phyloP scores from a whole-genome alignment of 1,284 basidiomycete genomes.

The Moesziomyces sp. region DNA sequence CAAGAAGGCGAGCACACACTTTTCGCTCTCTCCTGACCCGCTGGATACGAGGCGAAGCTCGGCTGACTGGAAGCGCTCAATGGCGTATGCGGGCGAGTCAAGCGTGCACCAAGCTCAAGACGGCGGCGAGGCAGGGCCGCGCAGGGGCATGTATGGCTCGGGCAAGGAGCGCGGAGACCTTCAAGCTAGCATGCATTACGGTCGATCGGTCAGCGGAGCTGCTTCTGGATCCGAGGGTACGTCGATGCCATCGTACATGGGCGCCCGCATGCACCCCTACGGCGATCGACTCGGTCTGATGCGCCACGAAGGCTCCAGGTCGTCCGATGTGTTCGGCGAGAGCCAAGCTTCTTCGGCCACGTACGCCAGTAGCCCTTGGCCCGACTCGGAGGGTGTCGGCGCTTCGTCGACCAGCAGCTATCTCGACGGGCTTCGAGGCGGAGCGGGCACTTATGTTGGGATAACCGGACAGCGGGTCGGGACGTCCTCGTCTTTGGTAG shows the following conservation, averaged over 20 bases:
- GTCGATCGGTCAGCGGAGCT: conserved; percentile 12
- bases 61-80: conserved; percentile 9
- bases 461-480: conserved; percentile 1
- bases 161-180: conserved; percentile 17
- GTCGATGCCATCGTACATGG: conserved; percentile 10
- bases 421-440: conserved; percentile 13
- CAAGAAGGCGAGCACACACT: not conserved
- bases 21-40: not conserved
- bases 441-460: not conserved
- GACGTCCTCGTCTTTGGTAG: conserved; percentile 4
- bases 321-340: conserved; percentile 10
- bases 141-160: conserved; percentile 6
- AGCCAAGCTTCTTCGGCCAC: not conserved
- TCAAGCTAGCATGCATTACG: conserved; percentile 3
- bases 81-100: not conserved
- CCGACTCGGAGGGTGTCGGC: conserved; percentile 11
- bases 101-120: conserved; percentile 16
- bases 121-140: conserved; percentile 15
- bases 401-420: conserved; percentile 6
- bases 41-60: conserved; percentile 1
- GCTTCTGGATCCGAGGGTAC: conserved; percentile 6
- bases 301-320: conserved; percentile 16
- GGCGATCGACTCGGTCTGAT: conserved; percentile 21
- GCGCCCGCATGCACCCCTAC: conserved; percentile 29
- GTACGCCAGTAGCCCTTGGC: conserved; percentile 18